These are phyloP conservation scores for Leishmania turanica DNA, from an alignment of 208 protist species.

Conservation along the genomic window DNA sequence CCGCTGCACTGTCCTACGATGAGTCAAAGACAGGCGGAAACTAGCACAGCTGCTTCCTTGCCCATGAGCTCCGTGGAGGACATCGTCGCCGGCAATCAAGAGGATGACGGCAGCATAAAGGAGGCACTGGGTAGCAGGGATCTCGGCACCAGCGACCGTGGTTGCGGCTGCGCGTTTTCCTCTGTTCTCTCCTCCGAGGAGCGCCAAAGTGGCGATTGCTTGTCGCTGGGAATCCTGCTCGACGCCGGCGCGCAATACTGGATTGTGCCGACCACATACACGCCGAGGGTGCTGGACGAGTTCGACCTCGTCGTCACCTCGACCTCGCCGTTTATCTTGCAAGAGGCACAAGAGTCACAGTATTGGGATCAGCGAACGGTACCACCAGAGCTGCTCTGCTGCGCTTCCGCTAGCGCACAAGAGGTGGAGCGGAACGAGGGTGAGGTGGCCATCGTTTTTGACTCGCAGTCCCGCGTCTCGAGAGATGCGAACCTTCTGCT, in stretches of 20 bases:
- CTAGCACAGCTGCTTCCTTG: background rate
- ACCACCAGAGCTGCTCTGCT: constrained; percentile 25
- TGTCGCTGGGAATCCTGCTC: constrained; percentile 69
- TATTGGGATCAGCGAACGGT: constrained; percentile 57
- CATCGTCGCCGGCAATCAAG: background rate
- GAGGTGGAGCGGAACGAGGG: constrained; percentile 18
- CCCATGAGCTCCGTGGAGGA: background rate
- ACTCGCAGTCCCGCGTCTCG: constrained; percentile 10
- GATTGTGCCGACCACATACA: constrained; percentile 75
- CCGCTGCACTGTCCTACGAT: constrained; percentile 40
- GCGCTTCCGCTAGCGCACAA: background rate
- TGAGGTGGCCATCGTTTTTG: constrained; percentile 28
- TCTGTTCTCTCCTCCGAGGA: constrained; percentile 43
- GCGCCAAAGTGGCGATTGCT: constrained; percentile 48
- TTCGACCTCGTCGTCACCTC: constrained; percentile 70
- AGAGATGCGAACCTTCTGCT: constrained; percentile 14
- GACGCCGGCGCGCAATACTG: constrained; percentile 69
- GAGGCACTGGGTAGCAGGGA: background rate
- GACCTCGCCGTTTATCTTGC: constrained; percentile 49
- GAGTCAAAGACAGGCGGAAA: background rate
- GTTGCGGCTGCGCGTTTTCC: background rate
- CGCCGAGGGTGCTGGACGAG: constrained; percentile 43
- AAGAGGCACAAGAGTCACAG: constrained; percentile 42
- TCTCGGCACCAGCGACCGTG: background rate
- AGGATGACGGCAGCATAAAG: background rate